A percentile compares a stretch with the other conserved stretches of the same genome.
Evolutionary conservation across 2,329 filamentous ascomycete genomes (phyloP).

Genomic region (Aspergillus chevalieri): DNA sequence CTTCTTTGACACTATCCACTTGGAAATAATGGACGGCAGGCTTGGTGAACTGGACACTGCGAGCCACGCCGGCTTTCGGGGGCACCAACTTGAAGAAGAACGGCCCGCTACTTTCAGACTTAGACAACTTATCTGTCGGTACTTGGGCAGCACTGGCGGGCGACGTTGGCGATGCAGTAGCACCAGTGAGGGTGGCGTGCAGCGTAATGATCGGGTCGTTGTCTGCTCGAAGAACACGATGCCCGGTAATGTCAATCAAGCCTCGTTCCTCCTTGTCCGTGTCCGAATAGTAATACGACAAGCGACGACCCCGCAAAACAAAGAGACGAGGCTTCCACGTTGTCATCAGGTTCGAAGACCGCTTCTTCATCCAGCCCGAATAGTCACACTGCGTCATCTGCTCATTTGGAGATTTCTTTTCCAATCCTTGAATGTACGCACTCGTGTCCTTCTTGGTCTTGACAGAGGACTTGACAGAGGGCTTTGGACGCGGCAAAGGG

Average conservation of each 20-base stretch:
- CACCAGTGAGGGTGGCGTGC: slow-evolving; percentile 85
- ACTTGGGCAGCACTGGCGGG: slow-evolving; percentile 37
- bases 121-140: slow-evolving; percentile 17
- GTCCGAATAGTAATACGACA: slow-evolving; percentile 96
- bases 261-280: slow-evolving; percentile 89
- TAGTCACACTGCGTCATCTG: slow-evolving; percentile 86
- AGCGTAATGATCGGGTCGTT: slow-evolving; percentile 84
- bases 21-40: slow-evolving; percentile 97
- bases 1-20: slow-evolving; percentile 80
- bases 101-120: slow-evolving; percentile 56
- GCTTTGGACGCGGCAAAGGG: slow-evolving; percentile 47
- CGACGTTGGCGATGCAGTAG: slow-evolving; percentile 62
- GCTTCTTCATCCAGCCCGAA: slow-evolving; percentile 99
- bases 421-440: slow-evolving; percentile 80
- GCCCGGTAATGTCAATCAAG: slow-evolving; percentile 94
- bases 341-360: slow-evolving; percentile 90
- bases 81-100: slow-evolving; percentile 99
- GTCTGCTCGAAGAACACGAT: slow-evolving; percentile 90
- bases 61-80: slow-evolving; percentile 76
- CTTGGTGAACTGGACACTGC: slow-evolving; percentile 95
- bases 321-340: slow-evolving; percentile 98
- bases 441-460: slow-evolving; percentile 93
- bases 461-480: slow-evolving; percentile 39
- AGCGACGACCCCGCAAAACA: slow-evolving; percentile 78
- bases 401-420: slow-evolving; percentile 73